Percentiles rank a stretch among this genome's conserved stretches.
These are phyloP conservation scores for Septoria petroselini DNA, from an alignment of 2,329 filamentous ascomycete genomes.

Conservation along the genomic window DNA sequence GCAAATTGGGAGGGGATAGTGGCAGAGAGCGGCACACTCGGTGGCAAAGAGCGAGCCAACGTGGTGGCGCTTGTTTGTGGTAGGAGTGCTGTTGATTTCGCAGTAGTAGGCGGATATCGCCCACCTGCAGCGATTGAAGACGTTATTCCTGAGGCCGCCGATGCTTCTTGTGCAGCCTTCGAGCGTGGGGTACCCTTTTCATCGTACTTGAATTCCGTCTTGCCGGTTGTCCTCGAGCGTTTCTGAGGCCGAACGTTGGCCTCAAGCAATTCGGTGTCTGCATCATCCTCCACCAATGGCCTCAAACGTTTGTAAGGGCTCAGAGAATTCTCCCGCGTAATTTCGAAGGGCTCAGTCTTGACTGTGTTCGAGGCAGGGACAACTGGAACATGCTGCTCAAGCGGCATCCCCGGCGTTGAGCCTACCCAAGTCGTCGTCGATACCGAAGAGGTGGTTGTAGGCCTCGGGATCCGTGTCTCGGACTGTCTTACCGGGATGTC, in stretches of 20 bases:
- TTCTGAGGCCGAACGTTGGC: neutral
- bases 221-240: constrained; percentile 17
- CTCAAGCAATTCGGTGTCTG: neutral
- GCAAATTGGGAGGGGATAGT: neutral
- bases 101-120: no score
- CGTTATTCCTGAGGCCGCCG: neutral
- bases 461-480: constrained; percentile 13
- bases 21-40: neutral
- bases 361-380: neutral
- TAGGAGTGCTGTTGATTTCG: no score
- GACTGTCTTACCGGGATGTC: constrained; percentile 16
- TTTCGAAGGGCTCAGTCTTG: no score
- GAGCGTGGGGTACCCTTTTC: constrained; percentile 24
- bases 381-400: neutral
- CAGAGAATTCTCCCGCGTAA: no score
- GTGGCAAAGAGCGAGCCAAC: neutral
- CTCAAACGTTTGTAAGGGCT: no score
- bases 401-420: neutral
- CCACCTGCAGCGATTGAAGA: no score
- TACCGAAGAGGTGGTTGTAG: constrained; percentile 26
- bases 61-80: neutral
- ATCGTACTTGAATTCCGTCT: constrained; percentile 29
- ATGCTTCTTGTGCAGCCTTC: constrained; percentile 5
- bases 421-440: constrained; percentile 18
- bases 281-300: neutral